Percentiles rank a stretch among this genome's conserved stretches.
Conservation (phyloP, 805 yeast genomes). For the Myxozyma monticola region DNA sequence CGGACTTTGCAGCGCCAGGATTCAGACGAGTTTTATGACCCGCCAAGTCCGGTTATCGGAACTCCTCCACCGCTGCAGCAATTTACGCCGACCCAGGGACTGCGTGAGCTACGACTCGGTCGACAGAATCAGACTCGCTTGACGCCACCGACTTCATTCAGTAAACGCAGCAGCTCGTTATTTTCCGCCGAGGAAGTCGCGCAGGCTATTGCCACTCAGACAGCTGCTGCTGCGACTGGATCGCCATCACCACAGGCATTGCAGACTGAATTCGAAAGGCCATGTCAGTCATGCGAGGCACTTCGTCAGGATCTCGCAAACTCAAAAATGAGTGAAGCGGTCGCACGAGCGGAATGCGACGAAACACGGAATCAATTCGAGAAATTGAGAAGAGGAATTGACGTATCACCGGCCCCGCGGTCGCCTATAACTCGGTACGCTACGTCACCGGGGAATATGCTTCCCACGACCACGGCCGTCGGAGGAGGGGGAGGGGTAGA, state of each 20-base stretch:
- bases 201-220: neutral
- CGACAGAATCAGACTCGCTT: conserved; percentile 19
- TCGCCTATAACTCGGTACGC: too few relatives aligned
- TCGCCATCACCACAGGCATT: too few relatives aligned
- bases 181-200: conserved; percentile 17
- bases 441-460: neutral
- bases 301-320: conserved; percentile 36
- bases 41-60: neutral
- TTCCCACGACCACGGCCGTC: neutral
- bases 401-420: too few relatives aligned
- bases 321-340: conserved; percentile 36
- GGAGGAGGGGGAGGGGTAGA: neutral
- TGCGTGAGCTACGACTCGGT: conserved; percentile 28
- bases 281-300: conserved; percentile 35
- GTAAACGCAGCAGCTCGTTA: conserved; percentile 26
- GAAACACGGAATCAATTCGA: conserved; percentile 32
- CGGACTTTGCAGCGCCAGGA: neutral
- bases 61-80: neutral
- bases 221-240: neutral
- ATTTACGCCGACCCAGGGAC: conserved; percentile 1
- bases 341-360: conserved; percentile 37
- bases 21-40: too few relatives aligned
- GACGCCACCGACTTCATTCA: conserved; percentile 3
- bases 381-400: conserved; percentile 18
- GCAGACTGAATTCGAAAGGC: neutral